Evolutionary conservation across 345 rosid genomes (phyloP), one percentile per base, ranked within the genome.

Genomic region (Syzygium aqueum): DNA sequence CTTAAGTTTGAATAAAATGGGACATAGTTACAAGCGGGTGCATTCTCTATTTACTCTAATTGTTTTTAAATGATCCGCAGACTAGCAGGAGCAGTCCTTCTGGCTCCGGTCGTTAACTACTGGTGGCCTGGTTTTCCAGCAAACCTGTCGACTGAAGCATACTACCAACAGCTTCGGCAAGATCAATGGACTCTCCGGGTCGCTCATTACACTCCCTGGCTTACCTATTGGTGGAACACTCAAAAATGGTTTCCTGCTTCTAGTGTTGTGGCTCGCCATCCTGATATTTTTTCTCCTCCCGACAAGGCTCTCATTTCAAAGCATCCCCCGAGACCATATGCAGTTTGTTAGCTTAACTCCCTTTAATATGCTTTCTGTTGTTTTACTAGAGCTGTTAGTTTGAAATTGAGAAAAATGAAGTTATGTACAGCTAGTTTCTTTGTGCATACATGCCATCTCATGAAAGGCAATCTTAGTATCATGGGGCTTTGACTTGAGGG

Each of bases 211-310:
- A 88, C 90, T 56, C 95, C 96, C 80, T 94, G 94, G 96, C 95
- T 95, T 25, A 87, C 86, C 37, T 89, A 95, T 86, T 95, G 97
- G 97, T 94, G 96, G 97, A 94, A 95, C 89, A 90, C 95, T 16
- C 96, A 93, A 85, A 93, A 88, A 77, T 90, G 92, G 93, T 92
- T 94, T 87, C 93, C 91, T 65, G 87, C 92, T 6, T 92, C 93
- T 13, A 86, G 92, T 87, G 93, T 90, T 86, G 85, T 87, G 65
- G 63, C 91, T 52, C 85, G 53, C 2, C 89, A 53, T 21, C 88
- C 84, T 40, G 89, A 90, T 43, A 15, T 80, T 57, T 37, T 94
- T 17, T 93, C 94, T 3, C 88, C 51, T 53, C 89, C 92, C 15
- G 95, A 95, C 90, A 88, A 65, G 86, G 91, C 90, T 87, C 53